Evolutionary conservation across 2,329 filamentous ascomycete species (phyloP).

Genomic region (Ascochyta viciae-villosae): DNA sequence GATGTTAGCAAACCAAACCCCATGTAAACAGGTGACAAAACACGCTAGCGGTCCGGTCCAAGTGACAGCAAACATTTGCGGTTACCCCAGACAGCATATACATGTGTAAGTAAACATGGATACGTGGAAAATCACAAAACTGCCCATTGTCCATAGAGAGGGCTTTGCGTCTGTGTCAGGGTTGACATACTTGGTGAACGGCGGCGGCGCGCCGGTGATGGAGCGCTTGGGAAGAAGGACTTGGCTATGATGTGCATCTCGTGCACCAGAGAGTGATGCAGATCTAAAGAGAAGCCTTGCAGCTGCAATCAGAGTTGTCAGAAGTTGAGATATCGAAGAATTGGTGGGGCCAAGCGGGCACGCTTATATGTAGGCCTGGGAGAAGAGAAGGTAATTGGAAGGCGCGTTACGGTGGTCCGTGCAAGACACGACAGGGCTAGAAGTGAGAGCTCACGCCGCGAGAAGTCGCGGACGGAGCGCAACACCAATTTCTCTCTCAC

Average conservation of each 20-base stretch:
- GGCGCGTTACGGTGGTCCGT: slow-evolving; percentile 1
- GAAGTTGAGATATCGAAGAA: not conserved
- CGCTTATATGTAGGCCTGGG: not conserved
- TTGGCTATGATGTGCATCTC: slow-evolving; percentile 1
- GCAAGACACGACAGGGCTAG: slow-evolving; percentile 2
- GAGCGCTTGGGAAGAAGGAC: not conserved
- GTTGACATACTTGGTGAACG: slow-evolving; percentile 1
- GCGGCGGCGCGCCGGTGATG: not conserved
- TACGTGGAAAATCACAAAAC: too few species aligned
- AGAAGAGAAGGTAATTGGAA: slow-evolving; percentile 14
- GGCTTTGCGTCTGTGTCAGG: not conserved
- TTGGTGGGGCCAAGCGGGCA: not conserved
- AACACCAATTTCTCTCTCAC: slow-evolving; percentile 4
- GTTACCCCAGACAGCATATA: not conserved
- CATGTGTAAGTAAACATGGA: not conserved
- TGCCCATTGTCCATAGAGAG: not conserved
- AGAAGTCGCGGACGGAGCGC: slow-evolving; percentile 15
- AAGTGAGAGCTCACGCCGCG: slow-evolving; percentile 12
- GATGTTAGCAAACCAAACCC: not conserved
- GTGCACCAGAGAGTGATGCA: not conserved
- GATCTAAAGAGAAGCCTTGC: not conserved
- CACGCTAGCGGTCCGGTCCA: not conserved
- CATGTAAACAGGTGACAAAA: not conserved
- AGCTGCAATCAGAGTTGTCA: not conserved
- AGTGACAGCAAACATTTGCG: not conserved